Percentiles rank a stretch among this genome's conserved stretches.
These are phyloP conservation scores for Coelastrella sp. DNA, from an alignment of 139 green algal species.

Conservation along the genomic window DNA sequence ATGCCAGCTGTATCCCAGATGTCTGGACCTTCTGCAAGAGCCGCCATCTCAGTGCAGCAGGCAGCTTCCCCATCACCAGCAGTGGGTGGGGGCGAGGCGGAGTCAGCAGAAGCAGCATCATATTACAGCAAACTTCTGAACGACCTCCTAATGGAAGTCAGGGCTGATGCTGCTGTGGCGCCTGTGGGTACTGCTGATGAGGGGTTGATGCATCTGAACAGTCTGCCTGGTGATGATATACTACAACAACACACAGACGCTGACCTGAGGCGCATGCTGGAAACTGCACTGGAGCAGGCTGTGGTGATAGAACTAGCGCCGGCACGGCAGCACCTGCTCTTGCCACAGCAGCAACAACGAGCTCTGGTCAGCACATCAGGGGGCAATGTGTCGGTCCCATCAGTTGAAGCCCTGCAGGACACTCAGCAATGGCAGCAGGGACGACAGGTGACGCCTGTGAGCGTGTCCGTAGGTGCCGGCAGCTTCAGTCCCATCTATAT, in stretches of 20 bases:
- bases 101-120: too few relatives aligned
- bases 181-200: background rate
- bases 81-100: too few relatives aligned
- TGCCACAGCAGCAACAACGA: background rate
- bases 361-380: background rate
- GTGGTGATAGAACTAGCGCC: background rate
- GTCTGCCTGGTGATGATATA: background rate
- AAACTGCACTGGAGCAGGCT: background rate
- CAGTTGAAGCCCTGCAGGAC: too few relatives aligned
- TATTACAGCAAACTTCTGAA: too few relatives aligned
- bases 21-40: too few relatives aligned
- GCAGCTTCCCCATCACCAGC: too few relatives aligned
- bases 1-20: background rate
- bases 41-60: too few relatives aligned
- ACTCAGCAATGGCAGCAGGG: background rate
- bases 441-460: background rate
- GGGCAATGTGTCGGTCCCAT: too few relatives aligned
- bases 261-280: background rate
- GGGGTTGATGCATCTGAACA: background rate
- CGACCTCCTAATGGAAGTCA: too few relatives aligned
- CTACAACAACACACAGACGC: background rate
- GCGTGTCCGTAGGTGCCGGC: too few relatives aligned
- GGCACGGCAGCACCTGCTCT: background rate
- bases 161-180: background rate
- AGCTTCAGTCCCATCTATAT: too few relatives aligned